phyloP scores from a whole-genome alignment of 2,329 filamentous ascomycete genomes.

The Drechslerella coelobrocha region DNA sequence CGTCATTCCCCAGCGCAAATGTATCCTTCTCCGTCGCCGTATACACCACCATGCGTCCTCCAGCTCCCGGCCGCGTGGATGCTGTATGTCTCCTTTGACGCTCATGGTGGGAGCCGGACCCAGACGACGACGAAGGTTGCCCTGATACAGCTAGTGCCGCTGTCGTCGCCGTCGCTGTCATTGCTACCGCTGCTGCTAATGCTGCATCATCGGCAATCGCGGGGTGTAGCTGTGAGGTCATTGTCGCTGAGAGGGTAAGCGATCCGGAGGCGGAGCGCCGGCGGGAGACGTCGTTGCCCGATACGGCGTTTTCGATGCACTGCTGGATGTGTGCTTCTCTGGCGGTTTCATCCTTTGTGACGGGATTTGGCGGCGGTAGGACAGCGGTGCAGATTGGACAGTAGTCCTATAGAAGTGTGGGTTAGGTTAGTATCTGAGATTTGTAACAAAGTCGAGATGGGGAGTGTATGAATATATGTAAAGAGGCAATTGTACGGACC shows the following conservation, averaged over 20 bases:
- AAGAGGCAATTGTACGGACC: too few relatives aligned
- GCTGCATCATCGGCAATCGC: background rate
- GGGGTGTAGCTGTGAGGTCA: background rate
- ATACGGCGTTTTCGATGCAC: conserved; percentile 57
- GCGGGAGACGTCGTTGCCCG: conserved; percentile 54
- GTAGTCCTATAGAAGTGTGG: conserved; percentile 45
- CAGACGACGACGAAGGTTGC: conserved; percentile 6
- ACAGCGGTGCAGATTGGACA: conserved; percentile 54
- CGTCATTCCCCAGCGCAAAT: conserved; percentile 60
- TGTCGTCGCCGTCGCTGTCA: too few relatives aligned
- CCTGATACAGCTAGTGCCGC: background rate
- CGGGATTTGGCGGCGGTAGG: conserved; percentile 51
- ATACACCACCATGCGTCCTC: conserved; percentile 61
- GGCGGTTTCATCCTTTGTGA: conserved; percentile 57
- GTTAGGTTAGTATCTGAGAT: conserved; percentile 9
- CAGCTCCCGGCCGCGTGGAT: conserved; percentile 51
- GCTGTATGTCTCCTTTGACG: conserved; percentile 53
- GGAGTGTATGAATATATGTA: conserved; percentile 6
- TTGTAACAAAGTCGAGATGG: background rate
- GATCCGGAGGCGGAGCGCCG: conserved; percentile 26
- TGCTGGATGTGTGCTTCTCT: conserved; percentile 61
- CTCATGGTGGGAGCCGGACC: conserved; percentile 38
- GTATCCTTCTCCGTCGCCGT: conserved; percentile 63
- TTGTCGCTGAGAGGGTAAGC: background rate
- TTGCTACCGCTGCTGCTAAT: background rate